phyloP scores from a whole-genome alignment of 257 asterid species.

The Solanum chilense region DNA sequence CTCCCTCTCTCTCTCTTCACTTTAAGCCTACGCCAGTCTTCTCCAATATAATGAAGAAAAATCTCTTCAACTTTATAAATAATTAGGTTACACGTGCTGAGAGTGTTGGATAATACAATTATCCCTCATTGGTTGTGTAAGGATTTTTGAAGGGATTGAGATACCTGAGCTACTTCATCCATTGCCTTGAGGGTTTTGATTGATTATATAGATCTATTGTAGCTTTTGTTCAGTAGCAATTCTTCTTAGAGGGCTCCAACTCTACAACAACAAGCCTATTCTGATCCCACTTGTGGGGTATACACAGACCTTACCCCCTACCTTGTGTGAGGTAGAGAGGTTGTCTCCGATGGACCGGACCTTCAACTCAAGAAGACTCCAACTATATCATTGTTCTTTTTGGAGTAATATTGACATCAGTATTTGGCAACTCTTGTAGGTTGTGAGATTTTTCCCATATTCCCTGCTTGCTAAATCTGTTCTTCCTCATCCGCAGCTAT shows the following conservation, averaged over 20 bases:
- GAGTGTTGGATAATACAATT: neutral
- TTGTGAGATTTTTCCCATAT: neutral
- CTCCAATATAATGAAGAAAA: neutral
- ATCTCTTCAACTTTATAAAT: neutral
- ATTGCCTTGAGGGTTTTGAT: neutral
- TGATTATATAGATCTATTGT: neutral
- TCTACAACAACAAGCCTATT: neutral
- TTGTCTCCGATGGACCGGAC: neutral
- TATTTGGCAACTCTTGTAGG: neutral
- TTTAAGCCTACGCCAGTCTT: neutral
- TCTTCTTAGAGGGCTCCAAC: neutral
- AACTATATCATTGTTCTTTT: neutral
- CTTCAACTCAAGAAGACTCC: neutral
- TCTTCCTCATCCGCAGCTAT: conserved; percentile 30
- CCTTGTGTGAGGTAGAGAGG: neutral
- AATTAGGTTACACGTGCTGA: neutral
- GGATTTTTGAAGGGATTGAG: neutral
- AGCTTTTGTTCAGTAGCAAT: neutral
- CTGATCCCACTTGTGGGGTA: neutral
- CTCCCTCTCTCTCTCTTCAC: neutral
- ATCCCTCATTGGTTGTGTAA: neutral
- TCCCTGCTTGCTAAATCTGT: neutral
- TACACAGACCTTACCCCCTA: neutral
- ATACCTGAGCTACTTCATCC: neutral
- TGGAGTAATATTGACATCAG: neutral